Percentiles rank a stretch among this genome's conserved stretches.
Evolutionary conservation across 345 rosid species (phyloP).

Genomic region (Pseudoturritis turrita): DNA sequence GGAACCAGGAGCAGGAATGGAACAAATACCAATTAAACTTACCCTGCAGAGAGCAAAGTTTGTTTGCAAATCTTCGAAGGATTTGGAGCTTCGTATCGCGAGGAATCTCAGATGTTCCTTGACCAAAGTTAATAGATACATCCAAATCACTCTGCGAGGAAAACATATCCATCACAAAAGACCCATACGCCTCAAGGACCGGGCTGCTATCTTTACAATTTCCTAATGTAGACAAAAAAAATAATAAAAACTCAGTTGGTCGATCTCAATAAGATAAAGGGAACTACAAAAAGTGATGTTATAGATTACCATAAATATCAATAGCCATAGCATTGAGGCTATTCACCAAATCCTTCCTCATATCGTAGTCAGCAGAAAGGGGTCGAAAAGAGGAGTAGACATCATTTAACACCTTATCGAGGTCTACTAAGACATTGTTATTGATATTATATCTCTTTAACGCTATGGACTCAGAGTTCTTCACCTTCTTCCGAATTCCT

Average conservation of each 20-base stretch:
- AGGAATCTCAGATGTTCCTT: conserved; percentile 19
- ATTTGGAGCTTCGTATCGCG: conserved; percentile 35
- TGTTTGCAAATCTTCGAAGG: conserved; percentile 35
- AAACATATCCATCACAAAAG: conserved; percentile 50
- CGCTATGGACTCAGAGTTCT: conserved; percentile 29
- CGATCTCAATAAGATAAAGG: background rate
- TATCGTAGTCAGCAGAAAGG: conserved; percentile 30
- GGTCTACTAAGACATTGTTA: conserved; percentile 14
- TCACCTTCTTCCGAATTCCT: conserved; percentile 38
- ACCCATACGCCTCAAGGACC: conserved; percentile 45
- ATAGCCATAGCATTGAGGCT: conserved; percentile 38
- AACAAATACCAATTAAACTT: background rate
- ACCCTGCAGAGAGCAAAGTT: conserved; percentile 36
- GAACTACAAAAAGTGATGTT: background rate
- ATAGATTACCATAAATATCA: conserved; percentile 41
- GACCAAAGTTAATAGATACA: conserved; percentile 42
- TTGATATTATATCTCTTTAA: conserved; percentile 28
- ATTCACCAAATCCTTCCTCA: conserved; percentile 36
- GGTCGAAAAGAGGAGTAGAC: conserved; percentile 32
- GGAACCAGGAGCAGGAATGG: background rate
- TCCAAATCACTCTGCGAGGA: conserved; percentile 43
- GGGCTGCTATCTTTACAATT: conserved; percentile 27
- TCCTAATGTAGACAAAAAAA: conserved; percentile 26
- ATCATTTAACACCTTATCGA: conserved; percentile 36
- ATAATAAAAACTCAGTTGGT: background rate